phyloP scores from a whole-genome alignment of 257 asterid genomes.

The Gentiana dahurica region DNA sequence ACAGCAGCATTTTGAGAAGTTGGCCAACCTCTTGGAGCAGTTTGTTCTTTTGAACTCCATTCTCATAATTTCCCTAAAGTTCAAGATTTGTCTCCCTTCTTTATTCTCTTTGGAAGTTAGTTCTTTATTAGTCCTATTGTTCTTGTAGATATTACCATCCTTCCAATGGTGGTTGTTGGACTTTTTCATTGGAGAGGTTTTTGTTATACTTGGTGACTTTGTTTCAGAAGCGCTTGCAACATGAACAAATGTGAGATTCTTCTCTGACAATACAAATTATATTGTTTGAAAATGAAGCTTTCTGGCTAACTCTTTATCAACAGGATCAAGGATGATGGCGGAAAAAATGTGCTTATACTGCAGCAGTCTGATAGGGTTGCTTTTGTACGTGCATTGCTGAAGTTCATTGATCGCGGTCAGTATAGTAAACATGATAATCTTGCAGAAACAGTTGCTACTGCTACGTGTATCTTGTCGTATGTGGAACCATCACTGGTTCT shows the following conservation, averaged over 20 bases:
- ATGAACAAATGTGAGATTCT: constrained; percentile 73
- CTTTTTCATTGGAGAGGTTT: constrained; percentile 73
- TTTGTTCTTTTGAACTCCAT: constrained; percentile 37
- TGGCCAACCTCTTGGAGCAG: constrained; percentile 97
- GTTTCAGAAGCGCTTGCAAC: constrained; percentile 79
- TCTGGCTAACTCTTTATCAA: constrained; percentile 20
- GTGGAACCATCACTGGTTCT: constrained; percentile 92
- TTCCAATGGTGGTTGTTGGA: constrained; percentile 99
- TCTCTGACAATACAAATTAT: constrained; percentile 1
- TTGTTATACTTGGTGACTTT: constrained; percentile 71
- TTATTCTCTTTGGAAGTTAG: constrained; percentile 2
- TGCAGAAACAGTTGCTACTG: constrained; percentile 86
- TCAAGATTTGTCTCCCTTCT: no score
- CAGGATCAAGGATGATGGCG: constrained; percentile 61
- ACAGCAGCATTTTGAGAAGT: constrained; percentile 63
- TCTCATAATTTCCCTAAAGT: background rate
- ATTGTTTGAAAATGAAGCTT: background rate
- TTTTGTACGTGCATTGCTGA: constrained; percentile 66
- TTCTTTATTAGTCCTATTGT: constrained; percentile 1
- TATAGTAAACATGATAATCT: constrained; percentile 91
- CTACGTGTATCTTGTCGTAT: constrained; percentile 89
- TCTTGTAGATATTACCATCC: constrained; percentile 89
- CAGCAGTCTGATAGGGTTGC: constrained; percentile 65
- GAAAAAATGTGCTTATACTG: constrained; percentile 42
- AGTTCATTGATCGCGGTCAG: constrained; percentile 95